Conservation (phyloP, 2,329 filamentous ascomycete genomes). For the Trichoderma asperellum region DNA sequence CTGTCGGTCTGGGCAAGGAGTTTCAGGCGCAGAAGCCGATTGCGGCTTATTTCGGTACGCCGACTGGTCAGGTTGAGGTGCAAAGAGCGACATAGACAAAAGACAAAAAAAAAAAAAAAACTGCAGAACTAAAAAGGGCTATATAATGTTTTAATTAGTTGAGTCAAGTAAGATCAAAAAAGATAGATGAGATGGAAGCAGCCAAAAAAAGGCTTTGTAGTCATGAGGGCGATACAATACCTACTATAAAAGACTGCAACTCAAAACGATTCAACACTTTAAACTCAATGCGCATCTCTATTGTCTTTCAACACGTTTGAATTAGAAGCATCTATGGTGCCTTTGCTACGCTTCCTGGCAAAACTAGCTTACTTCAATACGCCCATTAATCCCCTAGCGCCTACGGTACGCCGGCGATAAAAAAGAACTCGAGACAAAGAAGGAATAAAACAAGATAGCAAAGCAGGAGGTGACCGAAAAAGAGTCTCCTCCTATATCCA, state of each 20-base stretch:
- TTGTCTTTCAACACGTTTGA: background rate
- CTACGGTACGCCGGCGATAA: background rate
- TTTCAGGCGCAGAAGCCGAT: slow-evolving; percentile 85
- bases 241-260: background rate
- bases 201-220: background rate
- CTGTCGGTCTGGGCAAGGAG: slow-evolving; percentile 54
- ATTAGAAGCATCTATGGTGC: slow-evolving; percentile 1
- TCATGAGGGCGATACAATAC: too few relatives aligned
- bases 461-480: background rate
- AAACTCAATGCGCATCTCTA: background rate
- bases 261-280: background rate
- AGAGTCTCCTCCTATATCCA: slow-evolving; percentile 12
- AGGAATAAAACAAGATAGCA: background rate
- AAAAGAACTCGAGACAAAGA: background rate
- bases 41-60: slow-evolving; percentile 93
- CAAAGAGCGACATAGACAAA: slow-evolving; percentile 31
- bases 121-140: background rate
- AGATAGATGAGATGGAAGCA: background rate
- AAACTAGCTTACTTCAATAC: slow-evolving; percentile 17
- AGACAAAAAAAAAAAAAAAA: background rate
- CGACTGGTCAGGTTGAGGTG: slow-evolving; percentile 65
- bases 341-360: slow-evolving; percentile 12
- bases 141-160: background rate
- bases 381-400: slow-evolving; percentile 15
- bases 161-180: background rate